These are phyloP conservation scores for Fusarium irregulare DNA, from an alignment of 2,329 filamentous ascomycete species.

Conservation along the genomic window DNA sequence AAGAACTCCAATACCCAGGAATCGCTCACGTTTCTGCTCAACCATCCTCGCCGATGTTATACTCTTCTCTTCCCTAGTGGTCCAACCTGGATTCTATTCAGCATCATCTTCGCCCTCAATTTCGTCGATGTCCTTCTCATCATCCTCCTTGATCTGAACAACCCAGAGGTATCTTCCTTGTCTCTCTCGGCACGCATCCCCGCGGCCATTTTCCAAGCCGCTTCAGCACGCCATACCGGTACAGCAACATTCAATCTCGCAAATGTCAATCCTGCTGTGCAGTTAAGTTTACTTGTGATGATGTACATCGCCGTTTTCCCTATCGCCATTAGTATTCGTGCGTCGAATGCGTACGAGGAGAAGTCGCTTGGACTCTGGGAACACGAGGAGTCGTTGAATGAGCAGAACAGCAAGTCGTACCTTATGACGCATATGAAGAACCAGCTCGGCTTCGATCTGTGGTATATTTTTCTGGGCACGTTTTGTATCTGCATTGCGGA, in stretches of 20 bases:
- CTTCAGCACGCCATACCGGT: conserved; percentile 58
- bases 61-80: conserved; percentile 69
- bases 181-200: conserved; percentile 57
- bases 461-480: conserved; percentile 54
- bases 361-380: conserved; percentile 69
- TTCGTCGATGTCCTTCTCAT: conserved; percentile 66
- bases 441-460: conserved; percentile 55
- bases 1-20: conserved; percentile 52
- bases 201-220: conserved; percentile 69
- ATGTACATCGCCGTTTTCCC: conserved; percentile 73
- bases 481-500: conserved; percentile 51
- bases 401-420: conserved; percentile 44
- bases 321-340: conserved; percentile 69
- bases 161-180: conserved; percentile 55
- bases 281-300: conserved; percentile 70
- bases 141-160: conserved; percentile 61
- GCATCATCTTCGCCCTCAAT: conserved; percentile 63
- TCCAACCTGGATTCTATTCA: conserved; percentile 69
- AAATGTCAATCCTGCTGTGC: conserved; percentile 63
- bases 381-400: conserved; percentile 27
- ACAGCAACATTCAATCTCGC: conserved; percentile 63
- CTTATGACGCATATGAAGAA: conserved; percentile 50
- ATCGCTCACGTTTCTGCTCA: conserved; percentile 66
- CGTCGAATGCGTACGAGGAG: conserved; percentile 71
- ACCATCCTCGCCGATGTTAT: conserved; percentile 71